These are phyloP conservation scores for Akanthomyces muscarius DNA, from an alignment of 2,329 filamentous ascomycete genomes.

Conservation along the genomic window DNA sequence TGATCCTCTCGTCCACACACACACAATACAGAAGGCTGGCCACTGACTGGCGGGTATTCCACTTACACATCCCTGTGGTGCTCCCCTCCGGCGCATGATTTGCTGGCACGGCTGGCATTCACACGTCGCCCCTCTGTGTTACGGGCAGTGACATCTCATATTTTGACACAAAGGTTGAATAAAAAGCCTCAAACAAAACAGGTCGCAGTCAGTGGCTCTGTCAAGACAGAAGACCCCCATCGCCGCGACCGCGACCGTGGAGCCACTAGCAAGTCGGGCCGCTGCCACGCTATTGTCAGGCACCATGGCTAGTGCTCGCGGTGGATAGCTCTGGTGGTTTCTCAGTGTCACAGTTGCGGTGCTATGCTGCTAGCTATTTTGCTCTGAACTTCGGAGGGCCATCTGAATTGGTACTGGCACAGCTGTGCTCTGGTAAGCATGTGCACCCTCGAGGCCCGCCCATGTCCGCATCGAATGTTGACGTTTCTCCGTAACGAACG, in stretches of 20 bases:
- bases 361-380: neutral
- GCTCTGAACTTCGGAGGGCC: neutral
- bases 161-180: neutral
- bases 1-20: neutral
- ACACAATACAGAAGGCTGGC: neutral
- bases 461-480: neutral
- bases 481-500: neutral
- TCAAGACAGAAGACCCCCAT: too few species aligned
- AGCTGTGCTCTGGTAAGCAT: neutral
- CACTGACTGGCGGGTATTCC: neutral
- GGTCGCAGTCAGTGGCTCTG: neutral
- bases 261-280: slow-evolving; percentile 17
- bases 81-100: neutral
- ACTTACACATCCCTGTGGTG: neutral
- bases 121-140: too few species aligned
- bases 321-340: neutral
- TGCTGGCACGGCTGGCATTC: slow-evolving; percentile 5
- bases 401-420: neutral
- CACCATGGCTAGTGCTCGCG: slow-evolving; percentile 1
- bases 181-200: slow-evolving; percentile 2
- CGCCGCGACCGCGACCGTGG: neutral
- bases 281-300: slow-evolving; percentile 16
- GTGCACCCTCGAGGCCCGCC: neutral
- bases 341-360: neutral
- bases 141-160: neutral